These are phyloP conservation scores for Seiridium cupressi DNA, from an alignment of 2,329 filamentous ascomycete species.

Conservation along the genomic window DNA sequence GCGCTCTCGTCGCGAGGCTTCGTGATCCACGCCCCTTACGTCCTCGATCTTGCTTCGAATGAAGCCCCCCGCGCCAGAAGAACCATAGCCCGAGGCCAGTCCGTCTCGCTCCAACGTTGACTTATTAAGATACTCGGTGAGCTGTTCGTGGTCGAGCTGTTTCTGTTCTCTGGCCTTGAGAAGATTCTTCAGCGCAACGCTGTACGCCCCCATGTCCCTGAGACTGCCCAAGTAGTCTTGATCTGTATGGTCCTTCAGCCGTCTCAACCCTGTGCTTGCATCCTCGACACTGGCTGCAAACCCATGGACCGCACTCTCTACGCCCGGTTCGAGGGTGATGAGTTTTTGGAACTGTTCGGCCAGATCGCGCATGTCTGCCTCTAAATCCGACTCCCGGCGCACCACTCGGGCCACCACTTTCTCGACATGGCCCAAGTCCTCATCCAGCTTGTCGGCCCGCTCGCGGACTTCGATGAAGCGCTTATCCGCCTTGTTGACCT, in stretches of 20 bases:
- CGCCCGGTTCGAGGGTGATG: slow-evolving; percentile 81
- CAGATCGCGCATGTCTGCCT: slow-evolving; percentile 83
- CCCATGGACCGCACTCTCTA: slow-evolving; percentile 77
- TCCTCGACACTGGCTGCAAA: slow-evolving; percentile 87
- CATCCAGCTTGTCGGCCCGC: slow-evolving; percentile 88
- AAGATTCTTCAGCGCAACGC: slow-evolving; percentile 78
- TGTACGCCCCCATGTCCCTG: slow-evolving; percentile 94
- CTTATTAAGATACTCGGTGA: slow-evolving; percentile 94
- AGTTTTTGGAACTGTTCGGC: slow-evolving; percentile 95
- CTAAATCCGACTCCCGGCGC: slow-evolving; percentile 81
- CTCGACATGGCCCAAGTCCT: slow-evolving; percentile 88
- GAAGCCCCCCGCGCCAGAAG: slow-evolving; percentile 73
- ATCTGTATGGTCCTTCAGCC: slow-evolving; percentile 87
- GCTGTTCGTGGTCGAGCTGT: slow-evolving; percentile 93
- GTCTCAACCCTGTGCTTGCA: slow-evolving; percentile 73
- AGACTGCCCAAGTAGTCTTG: slow-evolving; percentile 92
- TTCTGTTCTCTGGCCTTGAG: slow-evolving; percentile 95
- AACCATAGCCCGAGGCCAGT: slow-evolving; percentile 60
- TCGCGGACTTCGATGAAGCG: slow-evolving; percentile 94
- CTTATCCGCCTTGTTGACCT: slow-evolving; percentile 91
- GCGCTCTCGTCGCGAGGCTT: slow-evolving; percentile 82
- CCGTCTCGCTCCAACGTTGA: slow-evolving; percentile 83
- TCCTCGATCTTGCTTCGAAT: slow-evolving; percentile 94
- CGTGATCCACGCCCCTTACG: slow-evolving; percentile 93
- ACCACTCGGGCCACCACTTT: slow-evolving; percentile 93